Conservation (phyloP, 2,329 filamentous ascomycete genomes). For the Rutstroemia sp. region DNA sequence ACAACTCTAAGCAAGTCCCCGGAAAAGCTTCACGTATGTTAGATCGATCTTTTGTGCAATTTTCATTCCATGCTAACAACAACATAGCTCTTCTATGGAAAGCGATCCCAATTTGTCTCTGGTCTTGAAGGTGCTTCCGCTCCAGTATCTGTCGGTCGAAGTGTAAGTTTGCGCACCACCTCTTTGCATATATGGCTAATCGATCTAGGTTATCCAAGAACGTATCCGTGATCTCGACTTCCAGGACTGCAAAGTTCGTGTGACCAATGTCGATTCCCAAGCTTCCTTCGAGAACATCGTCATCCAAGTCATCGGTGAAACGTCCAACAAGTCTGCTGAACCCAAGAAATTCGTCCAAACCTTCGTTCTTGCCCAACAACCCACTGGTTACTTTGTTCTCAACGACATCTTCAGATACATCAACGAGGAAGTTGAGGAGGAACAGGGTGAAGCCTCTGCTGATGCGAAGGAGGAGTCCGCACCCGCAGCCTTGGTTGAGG, state of each 20-base stretch:
- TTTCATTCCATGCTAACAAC: conserved; percentile 13
- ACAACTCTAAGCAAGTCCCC: conserved; percentile 91
- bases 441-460: conserved; percentile 41
- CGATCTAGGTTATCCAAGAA: conserved; percentile 73
- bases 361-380: conserved; percentile 92
- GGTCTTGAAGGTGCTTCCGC: conserved; percentile 86
- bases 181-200: conserved; percentile 13
- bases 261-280: conserved; percentile 96
- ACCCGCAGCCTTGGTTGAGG: conserved; percentile 22
- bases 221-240: conserved; percentile 90
- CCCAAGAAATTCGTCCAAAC: conserved; percentile 97
- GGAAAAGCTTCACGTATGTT: conserved; percentile 76
- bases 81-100: conserved; percentile 80
- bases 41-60: not conserved
- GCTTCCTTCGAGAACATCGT: conserved; percentile 89
- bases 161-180: conserved; percentile 49
- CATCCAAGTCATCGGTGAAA: conserved; percentile 96
- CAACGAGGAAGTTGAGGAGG: conserved; percentile 73
- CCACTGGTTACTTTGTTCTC: conserved; percentile 94
- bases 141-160: conserved; percentile 77
- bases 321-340: conserved; percentile 85
- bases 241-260: conserved; percentile 96
- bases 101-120: conserved; percentile 89
- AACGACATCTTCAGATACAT: conserved; percentile 98
- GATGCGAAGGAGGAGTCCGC: conserved; percentile 24